phyloP scores from a whole-genome alignment of 768 basidiomycete species.

The Tricholoma bakamatsutake region DNA sequence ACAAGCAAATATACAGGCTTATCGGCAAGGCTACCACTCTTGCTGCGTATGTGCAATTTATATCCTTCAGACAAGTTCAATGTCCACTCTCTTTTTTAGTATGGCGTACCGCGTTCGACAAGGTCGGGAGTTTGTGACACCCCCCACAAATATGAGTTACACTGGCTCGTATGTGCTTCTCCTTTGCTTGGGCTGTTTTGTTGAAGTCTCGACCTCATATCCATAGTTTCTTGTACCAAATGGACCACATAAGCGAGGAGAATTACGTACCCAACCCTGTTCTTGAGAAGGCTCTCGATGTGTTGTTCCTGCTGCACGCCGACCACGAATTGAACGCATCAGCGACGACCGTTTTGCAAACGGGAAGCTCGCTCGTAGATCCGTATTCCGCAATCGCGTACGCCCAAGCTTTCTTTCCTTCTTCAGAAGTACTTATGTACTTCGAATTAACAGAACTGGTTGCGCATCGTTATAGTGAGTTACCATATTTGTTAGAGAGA shows the following conservation, averaged over 20 bases:
- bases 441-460: slow-evolving; percentile 49
- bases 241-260: slow-evolving; percentile 74
- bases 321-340: slow-evolving; percentile 91
- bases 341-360: slow-evolving; percentile 81
- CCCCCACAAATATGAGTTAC: slow-evolving; percentile 78
- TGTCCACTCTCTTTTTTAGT: slow-evolving; percentile 26
- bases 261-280: slow-evolving; percentile 79
- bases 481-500: neutral
- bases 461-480: slow-evolving; percentile 85
- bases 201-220: neutral
- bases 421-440: neutral
- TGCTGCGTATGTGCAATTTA: slow-evolving; percentile 56
- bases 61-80: neutral
- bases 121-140: slow-evolving; percentile 81
- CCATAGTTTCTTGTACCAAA: slow-evolving; percentile 79
- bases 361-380: slow-evolving; percentile 84
- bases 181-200: neutral
- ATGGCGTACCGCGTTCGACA: slow-evolving; percentile 94
- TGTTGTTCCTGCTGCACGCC: slow-evolving; percentile 82
- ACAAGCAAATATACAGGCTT: slow-evolving; percentile 86
- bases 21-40: slow-evolving; percentile 87
- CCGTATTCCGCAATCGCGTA: slow-evolving; percentile 84
- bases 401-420: slow-evolving; percentile 15
- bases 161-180: slow-evolving; percentile 61
- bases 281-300: slow-evolving; percentile 82